Evolutionary conservation across 164 flowering plant species (phyloP), one percentile per base, ranked within the genome.

Genomic region (Umbilicus rupestris): DNA sequence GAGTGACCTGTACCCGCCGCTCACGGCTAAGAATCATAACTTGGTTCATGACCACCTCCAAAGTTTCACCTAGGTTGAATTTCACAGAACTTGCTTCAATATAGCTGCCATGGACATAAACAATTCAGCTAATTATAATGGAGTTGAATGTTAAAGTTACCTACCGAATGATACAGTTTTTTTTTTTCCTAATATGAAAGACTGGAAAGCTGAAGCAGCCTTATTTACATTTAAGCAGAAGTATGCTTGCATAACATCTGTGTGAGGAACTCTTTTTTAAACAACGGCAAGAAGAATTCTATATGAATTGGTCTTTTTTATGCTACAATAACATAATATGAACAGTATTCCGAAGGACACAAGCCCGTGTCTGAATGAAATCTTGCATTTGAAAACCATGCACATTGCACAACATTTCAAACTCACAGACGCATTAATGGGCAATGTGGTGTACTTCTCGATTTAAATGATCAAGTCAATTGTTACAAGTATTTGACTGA

Each of bases 1-100:
- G 74, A 39, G 78, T 65, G 62, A 91, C 66, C 73, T 78, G 75
- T 70, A 88, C 87, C 63, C 73, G 71, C 6, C 84, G 77, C 69
- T 88, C 93, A 69, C 44, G 75, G 76, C 91, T 78, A n/a, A 83
- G 71, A 42, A 66, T 71, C 93, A 76, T 84, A 26, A 78, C 90
- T 80, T 91, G 96, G 46, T 73, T 84, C 55, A 77, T 66, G 65
- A 85, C 90, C 31, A 73, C 89, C 62, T 84, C 82, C 33, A 91
- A 69, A 42, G 76, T 72, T 69, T 87, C 88, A 64, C 81, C 83
- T 9, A 91, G 88, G 72, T 81, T 85, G 70, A 91, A 91, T 69
- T 87, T 82, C 44, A 66, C 58, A 2, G 75, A 66, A 57, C 71
- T 77, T 77, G 80, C 46, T 66, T 85, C 86, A 69, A 80, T 71